Conservation (phyloP, 1,284 basidiomycete species). For the Irpex sp. region DNA sequence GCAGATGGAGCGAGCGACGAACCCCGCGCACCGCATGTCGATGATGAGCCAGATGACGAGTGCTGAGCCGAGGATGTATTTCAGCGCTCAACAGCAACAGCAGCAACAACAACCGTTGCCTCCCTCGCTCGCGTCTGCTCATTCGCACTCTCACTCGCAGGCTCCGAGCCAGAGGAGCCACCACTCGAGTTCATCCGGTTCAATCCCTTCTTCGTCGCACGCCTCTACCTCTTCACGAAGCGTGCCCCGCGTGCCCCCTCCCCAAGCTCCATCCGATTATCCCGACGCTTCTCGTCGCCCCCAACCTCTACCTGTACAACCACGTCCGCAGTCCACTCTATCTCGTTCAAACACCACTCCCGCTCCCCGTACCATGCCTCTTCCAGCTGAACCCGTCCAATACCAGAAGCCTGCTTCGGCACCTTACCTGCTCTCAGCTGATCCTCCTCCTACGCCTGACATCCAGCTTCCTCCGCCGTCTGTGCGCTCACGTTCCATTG, state of each 20-base stretch:
- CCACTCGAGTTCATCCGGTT: not conserved
- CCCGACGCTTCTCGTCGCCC: not conserved
- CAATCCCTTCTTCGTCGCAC: not conserved
- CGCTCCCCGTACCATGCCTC: not conserved
- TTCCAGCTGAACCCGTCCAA: not conserved
- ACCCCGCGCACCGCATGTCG: not conserved
- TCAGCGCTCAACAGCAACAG: too few species aligned
- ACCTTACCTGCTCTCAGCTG: not conserved
- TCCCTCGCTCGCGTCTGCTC: not conserved
- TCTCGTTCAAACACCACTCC: constrained; percentile 5
- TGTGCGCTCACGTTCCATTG: not conserved
- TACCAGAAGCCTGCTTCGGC: not conserved
- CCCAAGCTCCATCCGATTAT: not conserved
- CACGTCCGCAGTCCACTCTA: not conserved
- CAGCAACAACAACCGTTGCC: not conserved
- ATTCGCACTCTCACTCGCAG: not conserved
- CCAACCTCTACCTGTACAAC: not conserved
- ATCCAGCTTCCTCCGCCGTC: constrained; percentile 24
- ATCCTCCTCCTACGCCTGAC: constrained; percentile 21
- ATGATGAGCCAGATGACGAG: not conserved
- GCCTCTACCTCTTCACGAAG: not conserved
- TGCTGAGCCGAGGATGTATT: not conserved
- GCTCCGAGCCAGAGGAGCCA: not conserved
- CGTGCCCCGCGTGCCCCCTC: not conserved
- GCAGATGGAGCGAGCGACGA: constrained; percentile 6